phyloP scores from a whole-genome alignment of 1,284 basidiomycete genomes.

The Chiua sp. region DNA sequence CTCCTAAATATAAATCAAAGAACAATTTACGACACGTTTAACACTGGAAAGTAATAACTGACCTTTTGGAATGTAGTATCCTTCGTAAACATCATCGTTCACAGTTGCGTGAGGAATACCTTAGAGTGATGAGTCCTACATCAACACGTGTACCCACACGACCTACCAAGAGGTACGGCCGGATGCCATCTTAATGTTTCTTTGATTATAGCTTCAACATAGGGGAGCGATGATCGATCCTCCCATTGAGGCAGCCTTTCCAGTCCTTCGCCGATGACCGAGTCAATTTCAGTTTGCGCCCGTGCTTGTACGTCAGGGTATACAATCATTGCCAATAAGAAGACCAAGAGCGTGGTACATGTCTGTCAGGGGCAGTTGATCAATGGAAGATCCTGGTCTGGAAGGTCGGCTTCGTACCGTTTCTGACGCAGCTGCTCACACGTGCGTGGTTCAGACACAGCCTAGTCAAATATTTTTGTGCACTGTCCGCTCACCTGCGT shows the following conservation, averaged over 20 bases:
- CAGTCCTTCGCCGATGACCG: slow-evolving; percentile 39
- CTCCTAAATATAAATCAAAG: slow-evolving; percentile 16
- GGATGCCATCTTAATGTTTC: slow-evolving; percentile 59
- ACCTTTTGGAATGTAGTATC: slow-evolving; percentile 48
- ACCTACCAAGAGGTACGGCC: slow-evolving; percentile 40
- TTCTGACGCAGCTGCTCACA: slow-evolving; percentile 24
- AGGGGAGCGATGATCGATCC: slow-evolving; percentile 46
- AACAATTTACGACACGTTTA: not conserved
- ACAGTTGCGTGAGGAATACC: slow-evolving; percentile 48
- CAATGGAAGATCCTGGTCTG: slow-evolving; percentile 6
- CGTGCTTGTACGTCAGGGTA: slow-evolving; percentile 49
- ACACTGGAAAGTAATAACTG: not conserved
- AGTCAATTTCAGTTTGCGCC: slow-evolving; percentile 51
- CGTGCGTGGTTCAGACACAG: slow-evolving; percentile 11
- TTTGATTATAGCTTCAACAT: slow-evolving; percentile 53
- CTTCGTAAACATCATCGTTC: slow-evolving; percentile 49
- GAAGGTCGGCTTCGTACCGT: slow-evolving; percentile 20
- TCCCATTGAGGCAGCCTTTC: slow-evolving; percentile 43
- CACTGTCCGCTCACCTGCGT: slow-evolving; percentile 13
- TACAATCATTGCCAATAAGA: slow-evolving; percentile 55
- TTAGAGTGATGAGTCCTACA: slow-evolving; percentile 2
- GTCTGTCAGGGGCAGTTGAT: slow-evolving; percentile 38
- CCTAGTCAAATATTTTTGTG: not conserved
- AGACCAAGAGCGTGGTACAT: slow-evolving; percentile 48
- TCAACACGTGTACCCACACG: not conserved